These are phyloP conservation scores for Onygena corvina DNA, from an alignment of 2,329 filamentous ascomycete species.

Conservation along the genomic window DNA sequence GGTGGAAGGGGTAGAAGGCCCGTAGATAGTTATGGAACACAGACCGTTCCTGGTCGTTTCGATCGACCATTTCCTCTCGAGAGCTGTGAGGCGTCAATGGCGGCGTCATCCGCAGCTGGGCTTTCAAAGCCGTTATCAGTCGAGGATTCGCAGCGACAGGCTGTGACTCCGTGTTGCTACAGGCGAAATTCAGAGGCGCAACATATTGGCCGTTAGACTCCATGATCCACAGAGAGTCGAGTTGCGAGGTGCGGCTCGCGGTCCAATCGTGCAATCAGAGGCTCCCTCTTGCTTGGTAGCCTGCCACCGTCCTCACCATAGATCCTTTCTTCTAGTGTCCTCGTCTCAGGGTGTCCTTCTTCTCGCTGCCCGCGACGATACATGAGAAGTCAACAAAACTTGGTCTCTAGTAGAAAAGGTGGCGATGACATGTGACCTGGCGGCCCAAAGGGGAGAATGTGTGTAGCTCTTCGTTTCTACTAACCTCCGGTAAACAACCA, in stretches of 20 bases:
- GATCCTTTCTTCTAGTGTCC: not conserved
- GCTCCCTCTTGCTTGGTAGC: conserved; percentile 1
- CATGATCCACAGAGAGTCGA: conserved; percentile 8
- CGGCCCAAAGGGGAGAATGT: too few relatives aligned
- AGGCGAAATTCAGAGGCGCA: conserved; percentile 15
- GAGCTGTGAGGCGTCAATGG: conserved; percentile 60
- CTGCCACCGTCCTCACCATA: conserved; percentile 2
- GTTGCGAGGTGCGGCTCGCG: not conserved
- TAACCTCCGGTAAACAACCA: too few relatives aligned
- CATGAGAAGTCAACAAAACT: conserved; percentile 5
- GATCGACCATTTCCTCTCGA: conserved; percentile 42
- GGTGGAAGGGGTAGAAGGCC: conserved; percentile 86
- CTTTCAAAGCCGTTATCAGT: conserved; percentile 15
- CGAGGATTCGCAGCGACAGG: conserved; percentile 11
- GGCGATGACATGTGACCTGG: conserved; percentile 4
- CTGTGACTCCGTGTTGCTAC: conserved; percentile 8
- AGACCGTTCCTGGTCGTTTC: conserved; percentile 40
- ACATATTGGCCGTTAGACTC: conserved; percentile 13
- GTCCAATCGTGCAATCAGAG: too few relatives aligned
- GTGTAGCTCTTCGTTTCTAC: too few relatives aligned
- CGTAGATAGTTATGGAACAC: conserved; percentile 90
- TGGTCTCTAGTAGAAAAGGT: not conserved
- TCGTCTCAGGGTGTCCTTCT: too few relatives aligned
- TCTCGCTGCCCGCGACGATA: not conserved
- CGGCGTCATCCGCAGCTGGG: conserved; percentile 54